phyloP scores from a whole-genome alignment of 148 eudicot species.

The Mesembryanthemum crystallinum region DNA sequence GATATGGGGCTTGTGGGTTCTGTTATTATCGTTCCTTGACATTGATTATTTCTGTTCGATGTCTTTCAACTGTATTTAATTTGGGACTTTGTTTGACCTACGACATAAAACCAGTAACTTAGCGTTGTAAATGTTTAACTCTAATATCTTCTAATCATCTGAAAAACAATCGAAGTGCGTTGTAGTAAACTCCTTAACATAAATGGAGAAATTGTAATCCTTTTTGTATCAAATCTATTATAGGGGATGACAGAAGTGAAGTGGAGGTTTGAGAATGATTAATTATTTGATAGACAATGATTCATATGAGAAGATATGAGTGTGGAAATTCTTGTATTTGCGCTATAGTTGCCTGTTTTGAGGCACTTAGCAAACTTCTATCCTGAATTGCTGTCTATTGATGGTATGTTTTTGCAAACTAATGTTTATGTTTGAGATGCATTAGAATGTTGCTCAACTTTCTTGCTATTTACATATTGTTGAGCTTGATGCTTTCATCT shows the following conservation, averaged over 20 bases:
- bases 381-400: no score
- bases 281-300: background rate
- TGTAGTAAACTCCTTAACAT: background rate
- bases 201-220: background rate
- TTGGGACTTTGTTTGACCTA: background rate
- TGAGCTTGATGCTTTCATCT: constrained; percentile 3
- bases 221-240: background rate
- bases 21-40: background rate
- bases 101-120: background rate
- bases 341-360: background rate
- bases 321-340: background rate
- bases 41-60: background rate
- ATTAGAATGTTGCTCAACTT: background rate
- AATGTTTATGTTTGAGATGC: background rate
- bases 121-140: background rate
- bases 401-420: background rate
- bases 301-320: background rate
- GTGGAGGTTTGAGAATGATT: background rate
- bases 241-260: background rate
- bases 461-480: background rate
- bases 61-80: background rate
- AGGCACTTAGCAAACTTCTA: background rate
- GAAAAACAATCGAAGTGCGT: no score
- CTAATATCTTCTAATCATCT: no score
- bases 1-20: background rate